Percentiles rank a stretch among this genome's conserved stretches.
These are phyloP conservation scores for Ceratopteris richardii DNA, from an alignment of 75 land plant species.

Conservation along the genomic window DNA sequence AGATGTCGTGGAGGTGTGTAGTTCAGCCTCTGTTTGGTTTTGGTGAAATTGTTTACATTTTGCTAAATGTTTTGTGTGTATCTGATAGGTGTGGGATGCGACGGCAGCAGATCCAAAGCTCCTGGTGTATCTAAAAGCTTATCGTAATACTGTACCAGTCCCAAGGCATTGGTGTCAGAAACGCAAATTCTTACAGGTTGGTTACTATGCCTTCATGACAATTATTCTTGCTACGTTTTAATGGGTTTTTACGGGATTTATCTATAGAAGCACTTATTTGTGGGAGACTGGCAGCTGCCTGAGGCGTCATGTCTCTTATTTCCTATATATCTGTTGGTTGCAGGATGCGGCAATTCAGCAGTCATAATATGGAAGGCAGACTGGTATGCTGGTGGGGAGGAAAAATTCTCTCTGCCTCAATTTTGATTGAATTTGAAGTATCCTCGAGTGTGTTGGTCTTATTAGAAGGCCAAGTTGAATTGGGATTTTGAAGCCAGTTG, in stretches of 20 bases:
- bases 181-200: conserved; percentile 93
- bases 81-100: conserved; percentile 95
- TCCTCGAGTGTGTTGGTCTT: too few species aligned
- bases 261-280: conserved; percentile 5
- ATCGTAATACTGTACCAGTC: conserved; percentile 98
- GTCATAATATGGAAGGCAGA: conserved; percentile 62
- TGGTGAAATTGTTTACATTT: not conserved
- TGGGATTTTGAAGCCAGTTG: too few species aligned
- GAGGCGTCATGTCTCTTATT: conserved; percentile 86
- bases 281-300: conserved; percentile 50
- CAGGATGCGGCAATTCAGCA: conserved; percentile 57
- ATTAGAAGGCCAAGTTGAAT: too few species aligned
- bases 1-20: conserved; percentile 92
- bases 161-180: conserved; percentile 99
- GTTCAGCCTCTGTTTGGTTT: not conserved
- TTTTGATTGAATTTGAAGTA: not conserved
- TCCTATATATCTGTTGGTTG: conserved; percentile 80
- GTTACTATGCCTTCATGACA: conserved; percentile 7
- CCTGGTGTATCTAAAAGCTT: conserved; percentile 84
- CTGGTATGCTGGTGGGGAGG: conserved; percentile 59
- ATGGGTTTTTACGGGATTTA: not conserved
- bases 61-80: not conserved
- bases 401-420: conserved; percentile 14
- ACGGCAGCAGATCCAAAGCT: conserved; percentile 96
- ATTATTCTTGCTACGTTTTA: too few species aligned